A percentile compares a stretch with the other conserved stretches of the same genome.
Evolutionary conservation across 1,284 basidiomycete species (phyloP).

Genomic region (Cutaneotrichosporon dermatis): DNA sequence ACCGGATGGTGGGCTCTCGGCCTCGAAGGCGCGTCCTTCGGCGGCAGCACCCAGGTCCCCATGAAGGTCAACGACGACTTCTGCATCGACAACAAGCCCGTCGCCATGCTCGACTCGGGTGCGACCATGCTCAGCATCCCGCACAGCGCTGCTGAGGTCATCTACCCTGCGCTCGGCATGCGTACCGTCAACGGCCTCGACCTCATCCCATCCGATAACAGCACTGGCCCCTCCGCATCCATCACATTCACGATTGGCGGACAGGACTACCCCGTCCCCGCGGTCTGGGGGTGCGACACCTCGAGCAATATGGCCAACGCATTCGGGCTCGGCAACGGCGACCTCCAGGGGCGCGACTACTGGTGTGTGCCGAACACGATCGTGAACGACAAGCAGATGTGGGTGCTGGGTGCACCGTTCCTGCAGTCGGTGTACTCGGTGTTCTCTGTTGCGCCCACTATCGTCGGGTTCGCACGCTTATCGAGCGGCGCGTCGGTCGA

Average conservation of each 20-base stretch:
- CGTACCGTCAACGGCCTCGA: background rate
- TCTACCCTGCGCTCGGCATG: background rate
- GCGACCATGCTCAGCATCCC: background rate
- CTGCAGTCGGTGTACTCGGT: conserved; percentile 4
- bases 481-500: background rate
- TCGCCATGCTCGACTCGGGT: background rate
- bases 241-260: background rate
- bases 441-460: background rate
- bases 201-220: background rate
- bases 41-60: background rate
- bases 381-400: background rate
- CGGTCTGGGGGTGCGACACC: background rate
- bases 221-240: background rate
- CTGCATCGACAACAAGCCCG: background rate
- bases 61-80: background rate
- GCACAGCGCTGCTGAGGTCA: background rate
- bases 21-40: conserved; percentile 3
- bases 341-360: background rate
- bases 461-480: background rate
- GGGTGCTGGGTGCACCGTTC: conserved; percentile 1
- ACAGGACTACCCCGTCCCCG: background rate
- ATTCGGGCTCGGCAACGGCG: background rate
- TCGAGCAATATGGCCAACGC: background rate
- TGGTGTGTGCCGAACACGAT: conserved; percentile 1
- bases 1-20: conserved; percentile 4